phyloP scores from a whole-genome alignment of 176 grass and related monocot genomes.

The Ensete glaucum region DNA sequence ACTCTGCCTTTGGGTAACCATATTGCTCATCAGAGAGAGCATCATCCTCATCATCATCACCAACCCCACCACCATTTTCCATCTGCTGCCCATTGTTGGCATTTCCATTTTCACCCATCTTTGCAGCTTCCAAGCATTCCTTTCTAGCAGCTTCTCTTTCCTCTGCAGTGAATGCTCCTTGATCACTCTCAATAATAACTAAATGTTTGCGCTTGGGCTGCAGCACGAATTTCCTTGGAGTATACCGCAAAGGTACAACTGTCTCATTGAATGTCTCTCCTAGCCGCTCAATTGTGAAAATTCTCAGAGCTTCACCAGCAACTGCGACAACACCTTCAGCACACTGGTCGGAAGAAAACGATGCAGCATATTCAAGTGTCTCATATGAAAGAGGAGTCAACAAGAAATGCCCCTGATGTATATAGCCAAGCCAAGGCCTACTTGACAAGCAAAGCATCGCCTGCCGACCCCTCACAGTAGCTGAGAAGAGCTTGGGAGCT shows the following conservation, averaged over 20 bases:
- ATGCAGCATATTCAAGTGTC: constrained; percentile 87
- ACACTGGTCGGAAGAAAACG: constrained; percentile 96
- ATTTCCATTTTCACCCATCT: constrained; percentile 65
- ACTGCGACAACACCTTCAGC: constrained; percentile 96
- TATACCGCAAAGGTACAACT: constrained; percentile 75
- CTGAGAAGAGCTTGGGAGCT: constrained; percentile 83
- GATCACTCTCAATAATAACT: constrained; percentile 89
- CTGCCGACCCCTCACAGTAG: constrained; percentile 66
- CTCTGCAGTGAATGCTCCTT: constrained; percentile 79
- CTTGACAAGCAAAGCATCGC: constrained; percentile 97
- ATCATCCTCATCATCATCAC: constrained; percentile 47
- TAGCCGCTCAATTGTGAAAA: constrained; percentile 84
- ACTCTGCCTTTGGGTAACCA: constrained; percentile 86
- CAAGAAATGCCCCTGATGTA: constrained; percentile 96
- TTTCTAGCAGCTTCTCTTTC: constrained; percentile 81
- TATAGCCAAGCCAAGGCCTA: constrained; percentile 90
- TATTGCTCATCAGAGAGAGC: constrained; percentile 88
- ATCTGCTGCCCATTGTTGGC: constrained; percentile 47
- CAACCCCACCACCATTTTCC: constrained; percentile 70
- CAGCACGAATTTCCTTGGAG: constrained; percentile 90
- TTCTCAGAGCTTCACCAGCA: constrained; percentile 76
- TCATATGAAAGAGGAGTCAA: constrained; percentile 89
- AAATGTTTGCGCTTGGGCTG: constrained; percentile 77
- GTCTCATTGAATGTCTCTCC: constrained; percentile 98
- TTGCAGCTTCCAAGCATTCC: constrained; percentile 72